Conservation (phyloP, 768 basidiomycete species). For the Amanita exitialis region DNA sequence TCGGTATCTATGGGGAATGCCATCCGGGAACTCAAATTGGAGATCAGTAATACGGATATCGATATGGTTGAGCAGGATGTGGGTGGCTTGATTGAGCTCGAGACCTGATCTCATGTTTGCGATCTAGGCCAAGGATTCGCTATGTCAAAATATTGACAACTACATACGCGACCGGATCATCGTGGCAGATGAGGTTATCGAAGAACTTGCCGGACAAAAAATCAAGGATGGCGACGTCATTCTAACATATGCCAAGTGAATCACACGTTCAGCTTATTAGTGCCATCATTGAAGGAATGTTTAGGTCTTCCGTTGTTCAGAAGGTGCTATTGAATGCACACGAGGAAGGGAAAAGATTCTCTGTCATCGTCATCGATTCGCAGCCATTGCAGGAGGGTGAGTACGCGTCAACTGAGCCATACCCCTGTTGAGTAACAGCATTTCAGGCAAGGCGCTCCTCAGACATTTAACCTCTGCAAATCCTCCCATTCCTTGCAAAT, state of each 20-base stretch:
- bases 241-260: constrained; percentile 80
- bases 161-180: constrained; percentile 94
- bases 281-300: background rate
- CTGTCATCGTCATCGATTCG: constrained; percentile 92
- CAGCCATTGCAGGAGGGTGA: constrained; percentile 85
- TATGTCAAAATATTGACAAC: constrained; percentile 81
- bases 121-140: constrained; percentile 71
- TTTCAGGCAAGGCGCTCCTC: constrained; percentile 68
- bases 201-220: constrained; percentile 81
- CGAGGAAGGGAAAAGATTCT: constrained; percentile 65
- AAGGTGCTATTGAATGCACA: constrained; percentile 77
- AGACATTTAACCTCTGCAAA: constrained; percentile 51
- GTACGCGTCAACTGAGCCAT: background rate
- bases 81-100: constrained; percentile 10
- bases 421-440: constrained; percentile 2
- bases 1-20: constrained; percentile 93
- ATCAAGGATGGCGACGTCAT: constrained; percentile 92
- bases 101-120: constrained; percentile 4
- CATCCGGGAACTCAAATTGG: constrained; percentile 87
- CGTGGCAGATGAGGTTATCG: constrained; percentile 88
- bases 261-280: background rate
- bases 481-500: constrained; percentile 72
- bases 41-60: constrained; percentile 86
- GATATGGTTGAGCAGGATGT: constrained; percentile 96
- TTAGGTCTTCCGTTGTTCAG: constrained; percentile 90